Evolutionary conservation across 192 early-diverging fungal species (phyloP), one percentile per base, ranked within the genome.

Genomic region (Dispira simplex): DNA sequence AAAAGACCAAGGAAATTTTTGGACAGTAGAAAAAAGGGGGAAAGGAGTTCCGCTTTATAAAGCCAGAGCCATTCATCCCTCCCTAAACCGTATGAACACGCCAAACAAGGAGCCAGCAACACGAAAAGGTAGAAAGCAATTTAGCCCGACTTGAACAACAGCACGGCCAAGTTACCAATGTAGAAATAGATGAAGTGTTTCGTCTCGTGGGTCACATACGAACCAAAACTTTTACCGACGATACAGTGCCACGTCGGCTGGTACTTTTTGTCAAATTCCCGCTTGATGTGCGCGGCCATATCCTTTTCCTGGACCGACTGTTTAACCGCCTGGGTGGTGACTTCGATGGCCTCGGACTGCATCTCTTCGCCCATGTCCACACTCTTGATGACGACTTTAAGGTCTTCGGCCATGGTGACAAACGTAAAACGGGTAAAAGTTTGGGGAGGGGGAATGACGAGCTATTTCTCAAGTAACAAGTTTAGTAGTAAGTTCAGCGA

Each of bases 101-200:
- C 3, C 6, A 39, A 39, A 39, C n/a, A 51, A 51, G 48, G 18
- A 51, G 8, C 18, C 51, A n/a, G 21, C 51, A 53, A 53, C 10
- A 1, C 26, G 26, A 2, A 26, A 18, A 11, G 21, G 26, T 25
- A 2, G 18, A 18, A 11, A 9, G 26, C 11, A 2, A 20, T 18
- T 75, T 79, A 90, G 65, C 85, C 85, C 47, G 86, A 88, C 80
- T 93, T 98, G 85, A 95, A 95, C 45, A 96, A 77, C 62, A 98
- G 77, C 69, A 95, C 91, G 11, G 94, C 93, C 46, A 92, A 91
- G 70, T 92, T 87, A 63, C 86, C 89, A 56, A 91, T 81, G 72
- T 99, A 97, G 72, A 99, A 97, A 85, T 97, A 99, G 77, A 99
- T 95, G 67, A 97, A 99, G 68, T 93, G 90, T 80, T 94, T 80